These are phyloP conservation scores for Henckelia pumila DNA, from an alignment of 257 asterid species.

Conservation along the genomic window DNA sequence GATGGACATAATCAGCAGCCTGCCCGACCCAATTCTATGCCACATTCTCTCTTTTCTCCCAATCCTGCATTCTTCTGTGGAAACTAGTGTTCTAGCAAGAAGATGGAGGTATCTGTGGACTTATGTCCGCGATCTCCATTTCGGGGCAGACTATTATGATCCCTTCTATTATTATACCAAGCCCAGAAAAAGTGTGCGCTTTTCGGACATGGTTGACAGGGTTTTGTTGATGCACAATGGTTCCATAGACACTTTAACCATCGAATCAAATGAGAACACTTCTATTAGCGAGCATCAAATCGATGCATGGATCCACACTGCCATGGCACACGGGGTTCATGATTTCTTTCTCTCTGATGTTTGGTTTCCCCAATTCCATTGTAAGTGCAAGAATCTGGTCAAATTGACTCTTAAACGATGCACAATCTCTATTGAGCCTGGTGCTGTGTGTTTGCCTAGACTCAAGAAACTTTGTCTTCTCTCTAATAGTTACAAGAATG, in stretches of 20 bases:
- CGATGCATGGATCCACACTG: slow-evolving; percentile 1
- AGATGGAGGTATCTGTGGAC: slow-evolving; percentile 1
- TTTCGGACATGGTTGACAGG: background rate
- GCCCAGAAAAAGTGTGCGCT: too few relatives aligned
- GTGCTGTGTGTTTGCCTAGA: background rate
- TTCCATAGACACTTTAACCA: background rate
- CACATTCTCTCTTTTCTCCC: background rate
- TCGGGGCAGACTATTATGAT: too few relatives aligned
- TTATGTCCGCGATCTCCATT: background rate
- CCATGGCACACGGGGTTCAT: background rate
- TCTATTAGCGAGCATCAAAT: background rate
- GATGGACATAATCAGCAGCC: too few relatives aligned
- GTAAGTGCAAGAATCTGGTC: background rate
- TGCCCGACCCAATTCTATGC: background rate
- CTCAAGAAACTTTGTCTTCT: slow-evolving; percentile 1
- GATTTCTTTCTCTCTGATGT: background rate
- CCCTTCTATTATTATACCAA: too few relatives aligned
- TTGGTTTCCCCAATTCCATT: background rate
- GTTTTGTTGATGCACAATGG: background rate
- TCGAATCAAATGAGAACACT: background rate
- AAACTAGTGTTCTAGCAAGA: background rate
- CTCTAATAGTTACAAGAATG: background rate
- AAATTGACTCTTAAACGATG: background rate
- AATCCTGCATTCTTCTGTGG: background rate
- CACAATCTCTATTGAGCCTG: background rate